Evolutionary conservation across 73 alveolate genomes (phyloP).

Genomic region (Paramecium sexaurelia): DNA sequence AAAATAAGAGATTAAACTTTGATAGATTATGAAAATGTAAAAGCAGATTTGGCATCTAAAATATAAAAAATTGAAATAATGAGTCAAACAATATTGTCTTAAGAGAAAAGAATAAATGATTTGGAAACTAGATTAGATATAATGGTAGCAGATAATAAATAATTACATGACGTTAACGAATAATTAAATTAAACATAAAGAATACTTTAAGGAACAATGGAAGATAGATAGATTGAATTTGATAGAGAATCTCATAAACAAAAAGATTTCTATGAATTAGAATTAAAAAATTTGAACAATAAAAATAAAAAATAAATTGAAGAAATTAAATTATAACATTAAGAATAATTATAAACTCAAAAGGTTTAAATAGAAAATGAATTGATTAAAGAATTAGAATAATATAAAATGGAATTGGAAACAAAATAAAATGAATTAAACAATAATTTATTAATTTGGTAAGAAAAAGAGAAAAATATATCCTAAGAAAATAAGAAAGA

Average conservation of each 20-base stretch:
- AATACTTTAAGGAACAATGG: not conserved
- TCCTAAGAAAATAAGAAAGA: not conserved
- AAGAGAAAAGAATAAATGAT: conserved; percentile 17
- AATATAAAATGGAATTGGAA: not conserved
- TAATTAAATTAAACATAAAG: conserved; percentile 2
- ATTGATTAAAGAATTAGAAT: conserved; percentile 15
- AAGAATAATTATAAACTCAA: not conserved
- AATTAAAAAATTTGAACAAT: not conserved
- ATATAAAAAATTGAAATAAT: not conserved
- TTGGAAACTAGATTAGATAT: conserved; percentile 38
- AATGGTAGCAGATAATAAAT: conserved; percentile 50
- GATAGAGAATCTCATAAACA: not conserved
- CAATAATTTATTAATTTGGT: not conserved
- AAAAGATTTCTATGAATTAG: conserved; percentile 21
- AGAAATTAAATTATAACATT: not conserved
- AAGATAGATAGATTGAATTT: conserved; percentile 27
- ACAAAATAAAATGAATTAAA: conserved; percentile 10
- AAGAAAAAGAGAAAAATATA: not conserved
- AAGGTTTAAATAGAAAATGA: not conserved
- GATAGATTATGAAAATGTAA: not conserved
- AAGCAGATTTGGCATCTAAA: not conserved
- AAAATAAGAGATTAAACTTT: not conserved
- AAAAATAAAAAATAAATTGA: conserved; percentile 33
- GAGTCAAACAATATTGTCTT: conserved; percentile 3
- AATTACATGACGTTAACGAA: conserved; percentile 24